phyloP scores from a whole-genome alignment of 2,329 filamentous ascomycete species.

The Penicillium italicum region DNA sequence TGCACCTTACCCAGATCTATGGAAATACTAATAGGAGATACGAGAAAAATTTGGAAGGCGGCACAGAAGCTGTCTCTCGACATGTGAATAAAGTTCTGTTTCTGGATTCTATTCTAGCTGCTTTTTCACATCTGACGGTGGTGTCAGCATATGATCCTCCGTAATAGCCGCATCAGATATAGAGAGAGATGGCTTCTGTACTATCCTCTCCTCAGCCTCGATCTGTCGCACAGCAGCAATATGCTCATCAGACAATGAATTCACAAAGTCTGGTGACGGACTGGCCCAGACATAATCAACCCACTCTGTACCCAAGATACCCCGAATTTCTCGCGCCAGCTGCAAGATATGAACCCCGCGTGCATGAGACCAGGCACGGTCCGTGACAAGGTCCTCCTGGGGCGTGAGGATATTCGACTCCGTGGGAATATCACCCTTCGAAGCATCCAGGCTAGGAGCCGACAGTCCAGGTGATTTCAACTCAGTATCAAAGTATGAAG shows the following conservation, averaged over 20 bases:
- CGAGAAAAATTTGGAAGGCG: background rate
- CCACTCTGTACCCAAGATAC: slow-evolving; percentile 42
- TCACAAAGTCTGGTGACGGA: slow-evolving; percentile 42
- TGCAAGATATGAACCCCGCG: slow-evolving; percentile 35
- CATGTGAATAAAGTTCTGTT: background rate
- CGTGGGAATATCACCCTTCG: slow-evolving; percentile 7
- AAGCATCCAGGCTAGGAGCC: background rate
- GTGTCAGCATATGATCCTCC: slow-evolving; percentile 26
- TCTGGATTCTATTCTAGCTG: slow-evolving; percentile 17
- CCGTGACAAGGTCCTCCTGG: slow-evolving; percentile 35
- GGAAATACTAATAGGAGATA: background rate
- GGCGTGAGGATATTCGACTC: slow-evolving; percentile 32
- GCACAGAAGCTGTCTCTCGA: background rate
- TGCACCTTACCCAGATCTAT: background rate
- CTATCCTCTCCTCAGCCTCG: slow-evolving; percentile 6
- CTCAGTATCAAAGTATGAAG: slow-evolving; percentile 9
- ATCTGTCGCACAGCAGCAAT: slow-evolving; percentile 15
- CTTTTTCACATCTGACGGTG: slow-evolving; percentile 31
- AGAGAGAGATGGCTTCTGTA: slow-evolving; percentile 4
- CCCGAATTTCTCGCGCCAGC: slow-evolving; percentile 38
- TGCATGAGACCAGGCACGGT: slow-evolving; percentile 39
- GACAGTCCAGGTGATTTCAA: slow-evolving; percentile 4
- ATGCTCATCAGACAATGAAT: slow-evolving; percentile 32
- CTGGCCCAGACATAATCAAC: slow-evolving; percentile 47
- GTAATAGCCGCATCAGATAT: background rate